These are phyloP conservation scores for Talaromyces trachyspermus DNA, from an alignment of 495 filamentous ascomycete genomes.

Conservation along the genomic window DNA sequence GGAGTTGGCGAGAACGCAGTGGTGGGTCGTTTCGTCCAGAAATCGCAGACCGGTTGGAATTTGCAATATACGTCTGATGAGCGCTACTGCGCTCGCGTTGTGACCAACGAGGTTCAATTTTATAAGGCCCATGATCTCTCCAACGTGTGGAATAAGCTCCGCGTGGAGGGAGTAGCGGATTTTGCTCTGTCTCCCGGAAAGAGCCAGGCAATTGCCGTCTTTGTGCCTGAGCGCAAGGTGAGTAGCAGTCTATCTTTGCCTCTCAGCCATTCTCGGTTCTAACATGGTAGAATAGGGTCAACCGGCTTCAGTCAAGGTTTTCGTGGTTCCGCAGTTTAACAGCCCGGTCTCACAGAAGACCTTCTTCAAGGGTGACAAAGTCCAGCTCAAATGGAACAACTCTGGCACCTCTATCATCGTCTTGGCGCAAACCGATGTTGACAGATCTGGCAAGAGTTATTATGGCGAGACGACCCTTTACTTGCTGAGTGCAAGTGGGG, in stretches of 20 bases:
- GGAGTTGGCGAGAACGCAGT: conserved; percentile 53
- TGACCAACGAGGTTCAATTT: conserved; percentile 97
- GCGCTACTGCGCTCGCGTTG: conserved; percentile 79
- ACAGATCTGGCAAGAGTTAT: conserved; percentile 96
- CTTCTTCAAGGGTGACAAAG: conserved; percentile 98
- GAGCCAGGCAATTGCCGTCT: conserved; percentile 84
- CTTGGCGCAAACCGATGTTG: conserved; percentile 94
- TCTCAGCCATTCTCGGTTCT: neutral
- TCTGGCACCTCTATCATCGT: conserved; percentile 87
- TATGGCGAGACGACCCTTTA: conserved; percentile 98
- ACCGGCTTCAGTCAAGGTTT: conserved; percentile 90
- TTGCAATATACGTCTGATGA: conserved; percentile 94
- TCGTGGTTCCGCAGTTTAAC: conserved; percentile 78
- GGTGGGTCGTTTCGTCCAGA: conserved; percentile 89
- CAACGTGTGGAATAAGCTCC: conserved; percentile 90
- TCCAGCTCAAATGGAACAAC: conserved; percentile 94
- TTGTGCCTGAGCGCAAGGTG: conserved; percentile 94
- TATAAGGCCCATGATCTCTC: conserved; percentile 78
- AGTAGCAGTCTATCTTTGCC: no score
- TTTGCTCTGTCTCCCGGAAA: conserved; percentile 86
- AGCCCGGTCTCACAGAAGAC: conserved; percentile 87
- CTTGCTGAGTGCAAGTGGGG: conserved; percentile 82
- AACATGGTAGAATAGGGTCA: conserved; percentile 61
- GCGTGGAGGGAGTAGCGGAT: conserved; percentile 81
- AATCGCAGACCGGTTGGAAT: conserved; percentile 93